Conservation (phyloP, 2,329 filamentous ascomycete species). For the Fusarium floridanum region DNA sequence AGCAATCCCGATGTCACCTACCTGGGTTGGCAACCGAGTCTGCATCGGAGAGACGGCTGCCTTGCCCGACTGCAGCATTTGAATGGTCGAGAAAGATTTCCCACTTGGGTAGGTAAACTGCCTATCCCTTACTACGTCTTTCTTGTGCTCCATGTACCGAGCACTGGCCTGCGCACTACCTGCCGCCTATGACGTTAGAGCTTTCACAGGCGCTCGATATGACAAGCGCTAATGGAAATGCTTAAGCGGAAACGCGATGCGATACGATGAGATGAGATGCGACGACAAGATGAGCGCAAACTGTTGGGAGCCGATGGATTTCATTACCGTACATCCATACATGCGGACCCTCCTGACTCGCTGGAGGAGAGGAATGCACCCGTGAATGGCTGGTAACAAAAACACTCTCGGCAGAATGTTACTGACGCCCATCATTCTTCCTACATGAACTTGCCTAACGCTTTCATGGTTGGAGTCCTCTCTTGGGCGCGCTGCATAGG, state of each 20-base stretch:
- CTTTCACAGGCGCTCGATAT: background rate
- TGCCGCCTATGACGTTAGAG: constrained; percentile 23
- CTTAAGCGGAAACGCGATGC: constrained; percentile 5
- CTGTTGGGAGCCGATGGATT: background rate
- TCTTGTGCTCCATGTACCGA: constrained; percentile 27
- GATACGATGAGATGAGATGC: background rate
- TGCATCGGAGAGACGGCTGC: constrained; percentile 19
- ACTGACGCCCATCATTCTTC: background rate
- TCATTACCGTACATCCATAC: constrained; percentile 1
- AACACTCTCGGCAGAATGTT: background rate
- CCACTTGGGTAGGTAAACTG: constrained; percentile 21
- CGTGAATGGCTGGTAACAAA: background rate
- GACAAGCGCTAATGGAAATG: constrained; percentile 21
- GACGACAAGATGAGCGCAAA: background rate
- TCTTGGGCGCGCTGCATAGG: background rate
- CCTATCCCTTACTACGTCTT: constrained; percentile 17
- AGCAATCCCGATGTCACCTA: background rate
- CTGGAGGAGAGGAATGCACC: background rate
- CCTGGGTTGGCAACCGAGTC: constrained; percentile 3
- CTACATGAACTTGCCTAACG: background rate
- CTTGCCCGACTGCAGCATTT: constrained; percentile 12
- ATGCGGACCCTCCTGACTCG: background rate
- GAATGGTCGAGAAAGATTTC: constrained; percentile 23
- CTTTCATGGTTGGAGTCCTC: background rate
- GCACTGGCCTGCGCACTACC: background rate